These are phyloP conservation scores for Colletotrichum falcatum DNA, from an alignment of 2,329 filamentous ascomycete genomes.

Conservation along the genomic window DNA sequence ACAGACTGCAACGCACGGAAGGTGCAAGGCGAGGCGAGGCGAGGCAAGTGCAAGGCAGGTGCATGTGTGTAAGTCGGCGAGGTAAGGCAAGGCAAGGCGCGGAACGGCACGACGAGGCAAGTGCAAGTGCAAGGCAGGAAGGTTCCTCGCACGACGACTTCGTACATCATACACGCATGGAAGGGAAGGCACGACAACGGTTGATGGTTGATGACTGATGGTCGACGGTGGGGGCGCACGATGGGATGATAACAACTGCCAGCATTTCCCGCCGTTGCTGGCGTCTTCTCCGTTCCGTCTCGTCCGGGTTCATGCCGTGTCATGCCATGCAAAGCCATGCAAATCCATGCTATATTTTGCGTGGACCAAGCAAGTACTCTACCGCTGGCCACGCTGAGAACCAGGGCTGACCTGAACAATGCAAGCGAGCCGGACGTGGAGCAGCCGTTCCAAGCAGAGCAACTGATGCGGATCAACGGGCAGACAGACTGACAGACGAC, in stretches of 20 bases:
- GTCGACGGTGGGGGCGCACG: neutral
- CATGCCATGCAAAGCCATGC: neutral
- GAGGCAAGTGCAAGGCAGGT: neutral
- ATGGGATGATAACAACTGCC: neutral
- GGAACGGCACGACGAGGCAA: neutral
- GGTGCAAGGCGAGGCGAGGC: neutral
- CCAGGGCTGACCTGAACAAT: conserved; percentile 5
- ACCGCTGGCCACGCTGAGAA: neutral
- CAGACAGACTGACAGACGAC: too few species aligned
- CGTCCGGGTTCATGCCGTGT: conserved; percentile 17
- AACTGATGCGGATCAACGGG: neutral
- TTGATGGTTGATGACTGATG: neutral
- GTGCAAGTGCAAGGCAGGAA: neutral
- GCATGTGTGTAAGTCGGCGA: neutral
- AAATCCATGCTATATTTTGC: neutral
- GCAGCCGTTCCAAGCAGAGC: conserved; percentile 21
- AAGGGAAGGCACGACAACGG: neutral
- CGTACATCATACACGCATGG: too few species aligned
- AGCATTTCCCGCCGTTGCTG: conserved; percentile 20
- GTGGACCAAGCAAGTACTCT: too few species aligned
- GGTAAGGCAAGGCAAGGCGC: neutral
- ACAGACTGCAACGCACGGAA: neutral
- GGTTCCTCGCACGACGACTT: neutral
- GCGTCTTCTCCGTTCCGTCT: conserved; percentile 33
- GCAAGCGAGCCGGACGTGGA: neutral